Conservation (phyloP, 305 asterid genomes). For the Fraxinus nigra region DNA sequence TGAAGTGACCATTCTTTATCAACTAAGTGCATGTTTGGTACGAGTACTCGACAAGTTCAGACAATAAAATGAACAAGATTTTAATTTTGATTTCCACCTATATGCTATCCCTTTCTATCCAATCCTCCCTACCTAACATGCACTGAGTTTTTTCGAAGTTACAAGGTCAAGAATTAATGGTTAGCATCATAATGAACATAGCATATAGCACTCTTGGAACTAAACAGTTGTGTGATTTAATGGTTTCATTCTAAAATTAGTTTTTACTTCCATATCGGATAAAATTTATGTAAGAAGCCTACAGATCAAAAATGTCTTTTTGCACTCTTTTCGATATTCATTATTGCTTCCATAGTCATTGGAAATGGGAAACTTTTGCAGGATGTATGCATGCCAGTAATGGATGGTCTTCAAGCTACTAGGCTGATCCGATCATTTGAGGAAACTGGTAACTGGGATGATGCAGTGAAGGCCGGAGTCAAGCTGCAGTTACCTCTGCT, state of each 20-base stretch:
- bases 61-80: background rate
- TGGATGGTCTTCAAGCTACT: conserved; percentile 92
- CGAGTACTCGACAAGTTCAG: background rate
- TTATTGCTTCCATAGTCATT: background rate
- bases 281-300: background rate
- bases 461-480: conserved; percentile 72
- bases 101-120: background rate
- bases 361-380: conserved; percentile 22
- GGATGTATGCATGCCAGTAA: conserved; percentile 96
- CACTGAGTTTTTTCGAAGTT: background rate
- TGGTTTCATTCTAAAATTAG: background rate
- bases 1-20: background rate
- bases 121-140: background rate
- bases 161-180: background rate
- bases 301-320: background rate
- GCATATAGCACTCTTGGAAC: background rate
- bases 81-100: background rate
- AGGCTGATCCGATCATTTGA: conserved; percentile 79
- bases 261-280: background rate
- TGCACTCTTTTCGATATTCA: background rate
- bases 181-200: background rate
- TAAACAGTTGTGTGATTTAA: background rate
- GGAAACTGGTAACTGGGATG: conserved; percentile 86
- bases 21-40: background rate
- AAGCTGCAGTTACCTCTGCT: conserved; percentile 42